Evolutionary conservation across 2,329 filamentous ascomycete species (phyloP), one percentile per base, ranked within the genome.

Genomic region (Mycogone perniciosa): DNA sequence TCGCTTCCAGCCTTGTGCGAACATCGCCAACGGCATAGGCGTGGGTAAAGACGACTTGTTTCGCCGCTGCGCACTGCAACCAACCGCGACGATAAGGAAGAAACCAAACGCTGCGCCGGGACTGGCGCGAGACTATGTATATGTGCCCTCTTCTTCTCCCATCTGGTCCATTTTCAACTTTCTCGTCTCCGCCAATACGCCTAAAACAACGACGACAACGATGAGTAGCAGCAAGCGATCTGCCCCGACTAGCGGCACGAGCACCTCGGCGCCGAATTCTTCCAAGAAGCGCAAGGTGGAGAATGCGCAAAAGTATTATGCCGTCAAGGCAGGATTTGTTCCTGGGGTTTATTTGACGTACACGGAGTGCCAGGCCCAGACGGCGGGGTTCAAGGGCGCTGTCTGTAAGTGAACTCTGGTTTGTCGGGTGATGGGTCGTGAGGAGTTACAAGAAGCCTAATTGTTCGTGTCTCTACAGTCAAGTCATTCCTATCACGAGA

Each of bases 401-500:
- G 69, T 78, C 34, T 89, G 86, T 89, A 72, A 67, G 85, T 79
- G 50, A n/a, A 27, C 11, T 46, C 31, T 35, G 10, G 3, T 5
- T 35, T 35, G 7, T n/a, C 42, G 7, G 10, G 27, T 35, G 33
- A 35, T 35, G 11, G 33, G 11, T 35, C 11, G 33, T 11, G 7
- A 8, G 33, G 33, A 35, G 11, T 8, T 8, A 11, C 11, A 35
- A 35, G 20, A 20, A 20, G 20, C 20, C 33, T 35, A 35, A 35
- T 11, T 13, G 38, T 9, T 41, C 13, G 5, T 10, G 5, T 13
- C 1, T 20, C 6, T 38, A 29, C 54, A 93, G 89, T 87, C 74
- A 92, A 93, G 71, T 89, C 86, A 1, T 96, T 96, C 64, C 71
- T 76, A 7, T 82, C 79, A 0, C 73, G 77, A 52, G 78, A 84